A percentile compares a stretch with the other conserved stretches of the same genome.
Evolutionary conservation across 1,284 basidiomycete species (phyloP).

Genomic region (Heterobasidion annosum): DNA sequence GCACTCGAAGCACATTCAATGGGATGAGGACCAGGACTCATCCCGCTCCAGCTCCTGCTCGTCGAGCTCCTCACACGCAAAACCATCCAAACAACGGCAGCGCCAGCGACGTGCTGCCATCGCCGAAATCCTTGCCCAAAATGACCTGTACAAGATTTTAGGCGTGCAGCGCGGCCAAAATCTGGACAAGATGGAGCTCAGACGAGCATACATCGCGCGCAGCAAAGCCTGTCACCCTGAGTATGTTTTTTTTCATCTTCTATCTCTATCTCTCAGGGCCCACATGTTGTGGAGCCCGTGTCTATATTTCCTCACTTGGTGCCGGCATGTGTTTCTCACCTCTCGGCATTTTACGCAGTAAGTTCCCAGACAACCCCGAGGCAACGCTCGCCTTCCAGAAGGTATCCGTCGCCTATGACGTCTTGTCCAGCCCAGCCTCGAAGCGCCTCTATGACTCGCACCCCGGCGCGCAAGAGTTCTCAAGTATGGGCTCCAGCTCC

Average conservation of each 20-base stretch:
- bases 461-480: conserved; percentile 25
- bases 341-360: conserved; percentile 33
- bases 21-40: conserved; percentile 20
- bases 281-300: background rate
- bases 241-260: conserved; percentile 29
- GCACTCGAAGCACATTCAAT: conserved; percentile 34
- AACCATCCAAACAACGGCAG: conserved; percentile 12
- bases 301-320: too few relatives aligned
- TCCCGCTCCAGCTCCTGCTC: conserved; percentile 13
- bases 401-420: conserved; percentile 75
- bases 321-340: background rate
- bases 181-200: conserved; percentile 55
- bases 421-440: conserved; percentile 65
- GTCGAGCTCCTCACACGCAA: conserved; percentile 12
- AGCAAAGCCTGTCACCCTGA: conserved; percentile 80
- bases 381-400: conserved; percentile 82
- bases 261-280: background rate
- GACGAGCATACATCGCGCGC: conserved; percentile 69
- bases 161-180: conserved; percentile 44
- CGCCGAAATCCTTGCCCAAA: conserved; percentile 41
- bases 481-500: conserved; percentile 44
- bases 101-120: conserved; percentile 25
- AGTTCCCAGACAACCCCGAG: conserved; percentile 69
- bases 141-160: conserved; percentile 68
- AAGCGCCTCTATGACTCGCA: conserved; percentile 63